These are phyloP conservation scores for Graphiopsis chlorocephala DNA, from an alignment of 2,329 filamentous ascomycete species.

Conservation along the genomic window DNA sequence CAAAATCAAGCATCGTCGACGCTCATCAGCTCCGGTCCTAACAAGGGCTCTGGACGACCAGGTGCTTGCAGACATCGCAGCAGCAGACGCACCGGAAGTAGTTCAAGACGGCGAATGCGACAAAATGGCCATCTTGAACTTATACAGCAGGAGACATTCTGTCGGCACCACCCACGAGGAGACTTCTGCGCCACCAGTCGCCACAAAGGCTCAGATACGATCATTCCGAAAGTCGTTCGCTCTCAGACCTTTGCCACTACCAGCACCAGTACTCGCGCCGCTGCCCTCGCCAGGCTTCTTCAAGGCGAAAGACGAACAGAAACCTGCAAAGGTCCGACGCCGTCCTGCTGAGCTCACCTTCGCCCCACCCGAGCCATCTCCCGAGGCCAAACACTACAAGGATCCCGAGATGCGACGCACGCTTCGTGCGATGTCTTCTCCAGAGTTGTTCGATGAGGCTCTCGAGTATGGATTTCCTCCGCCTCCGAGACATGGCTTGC, in stretches of 20 bases:
- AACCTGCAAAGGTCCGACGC: not conserved
- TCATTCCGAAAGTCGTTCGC: conserved; percentile 24
- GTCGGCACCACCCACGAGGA: not conserved
- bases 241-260: conserved; percentile 29
- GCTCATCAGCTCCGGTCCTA: conserved; percentile 1
- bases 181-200: conserved; percentile 6
- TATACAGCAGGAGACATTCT: conserved; percentile 11
- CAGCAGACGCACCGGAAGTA: not conserved
- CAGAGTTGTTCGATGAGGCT: conserved; percentile 93
- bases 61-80: not conserved
- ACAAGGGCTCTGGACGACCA: conserved; percentile 3
- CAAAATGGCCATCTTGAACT: conserved; percentile 18
- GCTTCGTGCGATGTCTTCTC: conserved; percentile 77
- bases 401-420: conserved; percentile 86
- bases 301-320: conserved; percentile 7
- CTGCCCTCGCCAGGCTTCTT: conserved; percentile 20
- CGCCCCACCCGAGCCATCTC: not conserved
- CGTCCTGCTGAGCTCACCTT: conserved; percentile 3
- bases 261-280: conserved; percentile 29
- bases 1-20: conserved; percentile 3
- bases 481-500: not conserved
- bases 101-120: conserved; percentile 9
- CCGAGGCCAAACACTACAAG: conserved; percentile 66
- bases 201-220: conserved; percentile 3
- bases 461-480: conserved; percentile 86